Percentiles rank a stretch among this genome's conserved stretches.
phyloP scores from a whole-genome alignment of 257 asterid species.

The Thymus quinquecostatus region DNA sequence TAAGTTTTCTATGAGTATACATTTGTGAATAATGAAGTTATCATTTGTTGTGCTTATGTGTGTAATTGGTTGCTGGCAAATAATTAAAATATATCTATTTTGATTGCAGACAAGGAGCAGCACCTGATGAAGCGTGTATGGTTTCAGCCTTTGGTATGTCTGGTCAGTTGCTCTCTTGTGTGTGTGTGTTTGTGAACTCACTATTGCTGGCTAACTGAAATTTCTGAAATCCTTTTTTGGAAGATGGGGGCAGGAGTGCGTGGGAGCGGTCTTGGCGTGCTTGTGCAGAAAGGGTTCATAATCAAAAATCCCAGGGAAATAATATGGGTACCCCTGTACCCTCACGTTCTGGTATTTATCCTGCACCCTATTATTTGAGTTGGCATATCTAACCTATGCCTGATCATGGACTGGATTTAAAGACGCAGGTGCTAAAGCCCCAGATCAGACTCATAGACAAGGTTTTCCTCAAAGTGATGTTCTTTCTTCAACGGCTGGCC shows the following conservation, averaged over 20 bases:
- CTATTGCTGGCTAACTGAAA: conserved; percentile 27
- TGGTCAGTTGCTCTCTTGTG: conserved; percentile 40
- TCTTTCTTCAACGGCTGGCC: conserved; percentile 48
- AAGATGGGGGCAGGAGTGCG: conserved; percentile 77
- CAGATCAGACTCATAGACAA: conserved; percentile 56
- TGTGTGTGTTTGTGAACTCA: not conserved
- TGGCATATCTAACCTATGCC: conserved; percentile 25
- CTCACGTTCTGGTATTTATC: conserved; percentile 63
- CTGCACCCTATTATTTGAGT: conserved; percentile 21
- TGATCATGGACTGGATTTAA: conserved; percentile 34
- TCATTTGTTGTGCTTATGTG: conserved; percentile 13
- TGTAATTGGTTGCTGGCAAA: conserved; percentile 19
- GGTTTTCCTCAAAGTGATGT: conserved; percentile 56
- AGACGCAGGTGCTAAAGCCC: conserved; percentile 63
- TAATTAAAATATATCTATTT: not conserved
- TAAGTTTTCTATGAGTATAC: not conserved
- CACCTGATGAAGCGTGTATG: conserved; percentile 98
- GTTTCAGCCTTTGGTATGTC: conserved; percentile 83
- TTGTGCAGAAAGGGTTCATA: conserved; percentile 67
- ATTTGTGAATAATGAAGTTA: conserved; percentile 5
- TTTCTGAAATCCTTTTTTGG: not conserved
- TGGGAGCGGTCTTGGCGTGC: conserved; percentile 97
- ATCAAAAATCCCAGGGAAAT: conserved; percentile 52
- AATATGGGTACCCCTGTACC: conserved; percentile 61
- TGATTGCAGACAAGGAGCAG: conserved; percentile 82